phyloP scores from a whole-genome alignment of 352 stramenopile species.

The Aphanomyces astaci region DNA sequence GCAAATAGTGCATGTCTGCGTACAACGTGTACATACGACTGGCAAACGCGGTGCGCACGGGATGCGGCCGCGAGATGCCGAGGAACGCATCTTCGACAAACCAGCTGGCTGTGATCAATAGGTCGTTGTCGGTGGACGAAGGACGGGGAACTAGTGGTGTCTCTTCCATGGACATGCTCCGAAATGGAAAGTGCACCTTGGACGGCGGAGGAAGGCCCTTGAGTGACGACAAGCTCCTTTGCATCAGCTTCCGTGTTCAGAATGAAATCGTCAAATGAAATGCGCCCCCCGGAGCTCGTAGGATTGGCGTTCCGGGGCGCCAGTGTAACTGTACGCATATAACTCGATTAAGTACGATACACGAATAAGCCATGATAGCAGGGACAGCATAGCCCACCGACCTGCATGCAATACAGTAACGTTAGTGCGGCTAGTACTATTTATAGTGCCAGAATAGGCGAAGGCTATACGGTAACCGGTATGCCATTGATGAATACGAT shows the following conservation, averaged over 20 bases:
- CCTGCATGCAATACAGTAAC: no score
- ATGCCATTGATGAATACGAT: no score
- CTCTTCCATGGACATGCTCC: not conserved
- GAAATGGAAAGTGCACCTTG: not conserved
- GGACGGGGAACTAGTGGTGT: not conserved
- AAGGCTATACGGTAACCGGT: no score
- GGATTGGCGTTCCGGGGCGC: not conserved
- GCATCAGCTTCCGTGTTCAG: not conserved
- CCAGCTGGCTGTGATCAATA: conserved; percentile 19
- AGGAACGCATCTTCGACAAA: conserved; percentile 22
- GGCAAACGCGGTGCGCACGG: conserved; percentile 13
- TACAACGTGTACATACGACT: conserved; percentile 28
- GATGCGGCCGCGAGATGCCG: conserved; percentile 18
- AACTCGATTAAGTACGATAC: no score
- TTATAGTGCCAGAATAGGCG: no score
- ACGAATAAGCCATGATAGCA: no score
- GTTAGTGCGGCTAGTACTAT: no score
- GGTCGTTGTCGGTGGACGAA: conserved; percentile 9
- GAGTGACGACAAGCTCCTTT: not conserved
- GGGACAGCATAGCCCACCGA: no score
- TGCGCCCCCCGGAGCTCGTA: no score
- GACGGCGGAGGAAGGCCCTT: not conserved
- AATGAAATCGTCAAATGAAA: no score
- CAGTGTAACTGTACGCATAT: not conserved
- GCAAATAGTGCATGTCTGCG: conserved; percentile 39